Percentiles rank a stretch among this genome's conserved stretches.
These are phyloP conservation scores for Xylogone sp. DNA, from an alignment of 2,329 filamentous ascomycete genomes.

Conservation along the genomic window DNA sequence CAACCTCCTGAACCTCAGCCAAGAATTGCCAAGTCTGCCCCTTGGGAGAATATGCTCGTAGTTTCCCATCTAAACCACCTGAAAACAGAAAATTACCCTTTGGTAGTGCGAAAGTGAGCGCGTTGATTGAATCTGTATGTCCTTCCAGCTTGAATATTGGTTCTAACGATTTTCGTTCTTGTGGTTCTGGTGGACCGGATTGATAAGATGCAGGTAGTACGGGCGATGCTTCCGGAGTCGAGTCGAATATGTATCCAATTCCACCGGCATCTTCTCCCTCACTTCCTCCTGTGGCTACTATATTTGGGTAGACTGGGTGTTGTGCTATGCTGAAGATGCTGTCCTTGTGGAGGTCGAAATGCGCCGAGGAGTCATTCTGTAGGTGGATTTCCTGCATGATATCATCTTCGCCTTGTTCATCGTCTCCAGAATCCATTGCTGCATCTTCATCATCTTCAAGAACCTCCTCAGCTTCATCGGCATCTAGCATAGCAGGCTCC, in stretches of 20 bases:
- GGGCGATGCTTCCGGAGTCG: slow-evolving; percentile 58
- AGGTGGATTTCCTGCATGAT: slow-evolving; percentile 67
- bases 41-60: slow-evolving; percentile 65
- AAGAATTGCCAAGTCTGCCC: slow-evolving; percentile 61
- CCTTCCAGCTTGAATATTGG: slow-evolving; percentile 76
- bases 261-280: slow-evolving; percentile 61
- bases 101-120: slow-evolving; percentile 79
- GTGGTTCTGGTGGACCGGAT: slow-evolving; percentile 55
- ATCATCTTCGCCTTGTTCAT: slow-evolving; percentile 49
- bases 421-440: slow-evolving; percentile 72
- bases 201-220: slow-evolving; percentile 76
- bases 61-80: slow-evolving; percentile 79
- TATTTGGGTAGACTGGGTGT: slow-evolving; percentile 72
- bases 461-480: slow-evolving; percentile 76
- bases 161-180: slow-evolving; percentile 57
- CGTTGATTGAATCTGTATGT: slow-evolving; percentile 87
- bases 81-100: slow-evolving; percentile 81
- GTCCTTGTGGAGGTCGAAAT: slow-evolving; percentile 88
- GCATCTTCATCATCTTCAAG: slow-evolving; percentile 66
- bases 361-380: slow-evolving; percentile 88
- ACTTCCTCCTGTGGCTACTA: slow-evolving; percentile 82
- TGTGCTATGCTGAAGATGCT: slow-evolving; percentile 94
- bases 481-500: slow-evolving; percentile 69
- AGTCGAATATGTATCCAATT: slow-evolving; percentile 82
- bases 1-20: slow-evolving; percentile 80